Base-by-base conservation (phyloP, 2,329 filamentous ascomycete genomes). In the Septoria linicola region DNA sequence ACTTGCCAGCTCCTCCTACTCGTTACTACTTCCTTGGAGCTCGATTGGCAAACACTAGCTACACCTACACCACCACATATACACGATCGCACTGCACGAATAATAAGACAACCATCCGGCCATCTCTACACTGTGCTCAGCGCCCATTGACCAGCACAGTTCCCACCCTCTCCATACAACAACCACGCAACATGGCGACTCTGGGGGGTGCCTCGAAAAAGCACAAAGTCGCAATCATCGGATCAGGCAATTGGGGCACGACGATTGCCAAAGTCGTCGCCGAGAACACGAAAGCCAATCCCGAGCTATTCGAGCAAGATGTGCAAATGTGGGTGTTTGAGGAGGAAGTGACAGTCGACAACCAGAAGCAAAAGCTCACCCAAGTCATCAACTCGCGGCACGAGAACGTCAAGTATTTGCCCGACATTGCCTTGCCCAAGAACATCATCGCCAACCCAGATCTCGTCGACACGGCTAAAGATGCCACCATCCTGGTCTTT, bases 301-400 rank as follows among this genome's bases (percentile, higher is more conserved):
- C 84, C 8, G 80, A 89, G 23, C 68, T 96, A 37, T 99, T 97
- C 68, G 88, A 97, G 66, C 77, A 85, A 69, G 78, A 89, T 56
- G 90, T 99, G 45, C 89, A 95, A 73, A 97, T 99, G 93, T 99
- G 93, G 93, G 95, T 99, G 66, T 96, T 84, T 68, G 93, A 99
- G 73, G 93, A 99, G 72, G 82, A 95, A 19, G 84, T 96, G 58
- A 80, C 81, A 48, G 77, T 96, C 35, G 78, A 80, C 58, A 92
- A 88, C 41, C 83, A 82, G 61, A 80, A 89, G 73, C 88, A 93
- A 70, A 96, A 96, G 75, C 84, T 99, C 70, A 96, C 93, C 6
- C 72, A 82, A 44, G 73, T 99, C 63, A 96, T 99, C 81, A 99
- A 99, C 77, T 81, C 79, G 37, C 75, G 87, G 66, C 91, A 97